phyloP scores from a whole-genome alignment of 2,329 filamentous ascomycete species.

The Didymella keratinophila region DNA sequence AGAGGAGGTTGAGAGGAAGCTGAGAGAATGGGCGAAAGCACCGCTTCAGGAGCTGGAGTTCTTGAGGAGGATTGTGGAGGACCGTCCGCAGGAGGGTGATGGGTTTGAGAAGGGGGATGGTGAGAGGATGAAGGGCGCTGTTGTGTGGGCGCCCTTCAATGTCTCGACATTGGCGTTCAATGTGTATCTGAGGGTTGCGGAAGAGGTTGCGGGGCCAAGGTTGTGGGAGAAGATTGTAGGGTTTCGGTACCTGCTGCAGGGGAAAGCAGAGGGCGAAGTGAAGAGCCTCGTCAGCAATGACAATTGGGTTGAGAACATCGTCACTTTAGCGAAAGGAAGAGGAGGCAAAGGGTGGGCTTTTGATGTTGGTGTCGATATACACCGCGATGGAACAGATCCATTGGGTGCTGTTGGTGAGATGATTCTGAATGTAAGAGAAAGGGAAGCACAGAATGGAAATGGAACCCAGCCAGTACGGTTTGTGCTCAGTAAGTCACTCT shows the following conservation, averaged over 20 bases:
- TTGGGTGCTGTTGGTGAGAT: slow-evolving; percentile 49
- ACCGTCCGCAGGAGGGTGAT: slow-evolving; percentile 71
- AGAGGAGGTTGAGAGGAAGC: slow-evolving; percentile 16
- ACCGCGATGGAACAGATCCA: slow-evolving; percentile 74
- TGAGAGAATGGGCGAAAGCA: slow-evolving; percentile 67
- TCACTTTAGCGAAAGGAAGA: slow-evolving; percentile 67
- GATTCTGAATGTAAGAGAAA: slow-evolving; percentile 54
- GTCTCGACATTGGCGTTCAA: slow-evolving; percentile 67
- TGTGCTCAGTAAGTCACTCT: slow-evolving; percentile 69
- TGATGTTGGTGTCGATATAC: slow-evolving; percentile 84
- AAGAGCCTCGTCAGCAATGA: slow-evolving; percentile 43
- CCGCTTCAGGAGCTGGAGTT: slow-evolving; percentile 77
- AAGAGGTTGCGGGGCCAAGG: slow-evolving; percentile 66
- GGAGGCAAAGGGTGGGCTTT: slow-evolving; percentile 72
- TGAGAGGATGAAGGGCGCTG: slow-evolving; percentile 69
- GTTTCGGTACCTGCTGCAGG: slow-evolving; percentile 82
- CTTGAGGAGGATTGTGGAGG: slow-evolving; percentile 70
- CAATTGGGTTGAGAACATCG: slow-evolving; percentile 59
- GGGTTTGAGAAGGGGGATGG: slow-evolving; percentile 54
- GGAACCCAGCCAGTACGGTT: slow-evolving; percentile 65
- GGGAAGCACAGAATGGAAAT: slow-evolving; percentile 61
- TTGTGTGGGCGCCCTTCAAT: slow-evolving; percentile 87
- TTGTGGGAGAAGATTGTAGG: slow-evolving; percentile 76
- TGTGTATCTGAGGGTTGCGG: slow-evolving; percentile 69
- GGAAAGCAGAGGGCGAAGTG: slow-evolving; percentile 49